Base-by-base conservation (phyloP, 306 rosid genomes). In the Arachis stenosperma region DNA sequence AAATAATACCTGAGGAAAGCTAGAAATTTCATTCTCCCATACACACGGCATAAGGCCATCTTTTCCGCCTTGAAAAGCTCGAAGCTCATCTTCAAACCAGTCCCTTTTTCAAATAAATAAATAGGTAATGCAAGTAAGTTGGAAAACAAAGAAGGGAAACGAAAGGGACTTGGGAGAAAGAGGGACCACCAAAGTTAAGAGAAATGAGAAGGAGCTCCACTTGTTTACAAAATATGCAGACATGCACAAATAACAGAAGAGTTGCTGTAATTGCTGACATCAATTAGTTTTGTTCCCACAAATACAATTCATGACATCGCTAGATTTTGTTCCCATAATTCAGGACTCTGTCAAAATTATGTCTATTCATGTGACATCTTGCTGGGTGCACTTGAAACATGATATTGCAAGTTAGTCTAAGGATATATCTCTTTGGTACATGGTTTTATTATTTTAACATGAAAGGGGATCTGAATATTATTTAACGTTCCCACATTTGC, bases 71-170 rank as follows among this genome's bases (percentile, higher is more conserved):
- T 91, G 96, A 81, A 94, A 94, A 65, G 97, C 97, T 53, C 98
- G 96, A 71, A 94, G 94, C 78, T 91, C 98, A 75, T 94, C 98
- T 84, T 94, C 98, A 69, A 91, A 91, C 90, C 97, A 94, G 81
- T 94, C 98, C 92, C 98, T 94, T 74, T 62, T 39, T 64, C 64
- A 81, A 43, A 76, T 40, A 65, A 75, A 54, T 67, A 39, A 48
- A 68, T n/a, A 81, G 48, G 67, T n/a, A 54, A 75, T 39, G 43
- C 22, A 61, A 69, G 77, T 72, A 15, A 57, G 74, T 61, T 43
- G 27, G 72, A 37, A 58, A 69, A n/a, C n/a, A 12, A 47, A 69
- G 66, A 69, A 57, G 11, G 33, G 8, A n/a, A 61, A 39, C 3
- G 9, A 40, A 14, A 58, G 76, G 52, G 33, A 36, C 37, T 13